Conservation (phyloP, 495 filamentous ascomycete genomes). For the Oleoguttula mirabilis region DNA sequence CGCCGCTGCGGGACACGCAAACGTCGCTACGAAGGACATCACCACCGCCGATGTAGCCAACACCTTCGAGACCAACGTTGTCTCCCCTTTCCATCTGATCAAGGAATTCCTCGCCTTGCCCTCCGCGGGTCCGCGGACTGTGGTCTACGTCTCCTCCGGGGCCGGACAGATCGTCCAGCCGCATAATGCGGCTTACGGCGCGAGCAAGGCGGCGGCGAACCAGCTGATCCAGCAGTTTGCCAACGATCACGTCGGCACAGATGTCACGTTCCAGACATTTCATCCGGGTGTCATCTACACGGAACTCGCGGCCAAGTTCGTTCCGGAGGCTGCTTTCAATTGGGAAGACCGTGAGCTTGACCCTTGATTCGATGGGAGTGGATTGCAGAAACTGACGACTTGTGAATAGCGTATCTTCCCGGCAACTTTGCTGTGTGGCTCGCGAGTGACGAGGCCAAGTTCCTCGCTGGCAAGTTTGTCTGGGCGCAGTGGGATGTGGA, state of each 20-base stretch:
- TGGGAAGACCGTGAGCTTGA: neutral
- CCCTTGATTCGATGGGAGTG: neutral
- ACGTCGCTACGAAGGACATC: neutral
- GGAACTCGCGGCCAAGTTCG: neutral
- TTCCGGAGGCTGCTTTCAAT: neutral
- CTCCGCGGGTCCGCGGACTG: neutral
- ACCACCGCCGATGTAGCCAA: neutral
- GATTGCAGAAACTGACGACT: neutral
- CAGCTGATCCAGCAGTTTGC: neutral
- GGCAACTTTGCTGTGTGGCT: neutral
- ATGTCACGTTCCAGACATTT: neutral
- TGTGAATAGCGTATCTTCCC: neutral
- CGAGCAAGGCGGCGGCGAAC: neutral
- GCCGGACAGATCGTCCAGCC: neutral
- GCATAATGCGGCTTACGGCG: neutral
- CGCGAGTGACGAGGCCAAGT: neutral
- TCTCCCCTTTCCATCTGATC: neutral
- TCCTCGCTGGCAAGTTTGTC: conserved; percentile 5
- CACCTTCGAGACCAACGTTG: conserved; percentile 4
- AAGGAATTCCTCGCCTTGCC: conserved; percentile 3
- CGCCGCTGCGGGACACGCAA: neutral
- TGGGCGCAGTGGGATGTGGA: neutral
- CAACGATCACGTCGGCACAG: neutral
- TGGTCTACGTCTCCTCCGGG: conserved; percentile 1
- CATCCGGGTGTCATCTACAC: conserved; percentile 11